Percentiles rank a stretch among this genome's conserved stretches.
These are phyloP conservation scores for Podila verticillata DNA, from an alignment of 192 early-diverging fungal genomes.

Conservation along the genomic window DNA sequence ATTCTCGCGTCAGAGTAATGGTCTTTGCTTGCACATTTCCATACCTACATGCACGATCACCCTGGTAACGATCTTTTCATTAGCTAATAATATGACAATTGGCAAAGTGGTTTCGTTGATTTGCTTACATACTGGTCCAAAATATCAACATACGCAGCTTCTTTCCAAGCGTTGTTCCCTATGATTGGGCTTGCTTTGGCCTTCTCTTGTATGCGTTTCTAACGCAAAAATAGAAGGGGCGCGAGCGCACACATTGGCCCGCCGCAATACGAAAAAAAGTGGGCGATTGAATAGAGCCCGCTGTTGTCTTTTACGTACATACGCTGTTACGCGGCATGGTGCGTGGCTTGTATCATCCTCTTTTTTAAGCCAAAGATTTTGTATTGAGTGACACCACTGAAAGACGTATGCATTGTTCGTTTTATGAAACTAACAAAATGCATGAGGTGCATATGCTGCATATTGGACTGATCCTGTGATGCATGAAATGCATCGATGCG, in stretches of 20 bases:
- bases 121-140: constrained; percentile 1
- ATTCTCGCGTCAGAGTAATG: not conserved
- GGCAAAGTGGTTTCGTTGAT: not conserved
- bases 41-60: not conserved
- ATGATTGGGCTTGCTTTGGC: not conserved
- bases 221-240: constrained; percentile 2
- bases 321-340: too few relatives aligned
- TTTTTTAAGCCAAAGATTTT: too few relatives aligned
- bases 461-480: too few relatives aligned
- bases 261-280: too few relatives aligned
- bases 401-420: constrained; percentile 4
- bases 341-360: too few relatives aligned
- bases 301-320: too few relatives aligned
- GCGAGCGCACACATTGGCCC: constrained; percentile 7
- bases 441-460: constrained; percentile 8
- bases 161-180: constrained; percentile 4
- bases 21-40: not conserved
- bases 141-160: constrained; percentile 3
- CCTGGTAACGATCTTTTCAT: not conserved
- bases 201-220: constrained; percentile 1
- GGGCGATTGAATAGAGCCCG: too few relatives aligned
- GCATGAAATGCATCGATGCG: constrained; percentile 8
- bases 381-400: too few relatives aligned
- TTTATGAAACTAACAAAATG: constrained; percentile 5
- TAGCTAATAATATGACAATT: not conserved